Conservation (phyloP, 345 rosid species). For the Fremontodendron californicum region DNA sequence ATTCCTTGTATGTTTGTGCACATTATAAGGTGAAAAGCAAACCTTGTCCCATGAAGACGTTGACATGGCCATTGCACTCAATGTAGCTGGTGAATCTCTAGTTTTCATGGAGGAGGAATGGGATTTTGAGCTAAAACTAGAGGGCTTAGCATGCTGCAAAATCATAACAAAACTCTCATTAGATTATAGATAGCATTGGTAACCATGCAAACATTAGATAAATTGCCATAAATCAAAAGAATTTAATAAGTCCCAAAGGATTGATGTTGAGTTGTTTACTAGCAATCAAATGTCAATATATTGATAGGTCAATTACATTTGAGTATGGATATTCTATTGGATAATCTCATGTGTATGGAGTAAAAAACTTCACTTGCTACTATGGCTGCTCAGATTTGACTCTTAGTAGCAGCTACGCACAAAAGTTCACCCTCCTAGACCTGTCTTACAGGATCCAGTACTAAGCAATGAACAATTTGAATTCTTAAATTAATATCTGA, state of each 20-base stretch:
- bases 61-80: constrained; percentile 33
- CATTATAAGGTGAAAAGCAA: constrained; percentile 2
- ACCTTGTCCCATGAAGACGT: constrained; percentile 83
- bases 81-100: constrained; percentile 36
- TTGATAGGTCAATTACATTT: not conserved
- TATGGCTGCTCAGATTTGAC: not conserved
- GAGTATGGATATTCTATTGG: not conserved
- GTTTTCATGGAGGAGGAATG: constrained; percentile 39
- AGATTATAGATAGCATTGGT: not conserved
- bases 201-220: not conserved
- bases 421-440: not conserved
- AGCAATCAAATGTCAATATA: not conserved
- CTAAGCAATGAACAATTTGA: not conserved
- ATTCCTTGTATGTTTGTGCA: not conserved
- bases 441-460: not conserved
- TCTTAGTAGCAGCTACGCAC: not conserved
- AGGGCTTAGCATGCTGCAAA: constrained; percentile 52
- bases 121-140: constrained; percentile 60
- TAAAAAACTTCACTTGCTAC: not conserved
- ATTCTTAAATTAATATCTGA: not conserved
- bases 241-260: not conserved
- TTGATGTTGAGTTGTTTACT: not conserved
- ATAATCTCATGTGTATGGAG: not conserved
- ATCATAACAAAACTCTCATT: constrained; percentile 13
- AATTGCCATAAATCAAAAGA: not conserved